Conservation (phyloP, 192 early-diverging fungal species). For the Rhizophagus clarus region DNA sequence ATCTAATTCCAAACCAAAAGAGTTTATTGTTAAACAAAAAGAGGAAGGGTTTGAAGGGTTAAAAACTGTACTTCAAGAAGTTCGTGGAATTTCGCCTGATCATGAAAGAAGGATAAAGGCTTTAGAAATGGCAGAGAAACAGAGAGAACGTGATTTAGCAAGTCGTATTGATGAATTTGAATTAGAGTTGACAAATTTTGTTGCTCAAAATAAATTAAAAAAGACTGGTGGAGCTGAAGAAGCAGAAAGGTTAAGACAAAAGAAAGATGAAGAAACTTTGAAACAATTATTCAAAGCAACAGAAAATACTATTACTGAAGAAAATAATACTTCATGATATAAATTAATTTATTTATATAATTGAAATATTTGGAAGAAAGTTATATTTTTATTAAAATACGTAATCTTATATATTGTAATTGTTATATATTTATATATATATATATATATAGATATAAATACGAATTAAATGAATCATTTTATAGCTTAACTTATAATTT, state of each 20-base stretch:
- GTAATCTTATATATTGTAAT: too few species aligned
- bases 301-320: neutral
- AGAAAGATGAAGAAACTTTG: conserved; percentile 68
- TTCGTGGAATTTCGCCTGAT: conserved; percentile 68
- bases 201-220: conserved; percentile 62
- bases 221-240: conserved; percentile 79
- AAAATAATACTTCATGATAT: neutral
- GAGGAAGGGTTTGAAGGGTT: conserved; percentile 68
- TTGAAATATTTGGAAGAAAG: too few species aligned
- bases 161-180: conserved; percentile 78
- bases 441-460: too few species aligned
- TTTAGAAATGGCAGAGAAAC: conserved; percentile 63
- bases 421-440: too few species aligned
- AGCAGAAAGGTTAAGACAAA: conserved; percentile 66
- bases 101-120: conserved; percentile 66
- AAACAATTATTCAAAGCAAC: conserved; percentile 46
- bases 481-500: too few species aligned
- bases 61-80: conserved; percentile 69
- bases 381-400: too few species aligned
- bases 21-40: conserved; percentile 55
- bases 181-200: conserved; percentile 69
- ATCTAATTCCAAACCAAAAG: conserved; percentile 47
- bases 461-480: too few species aligned
- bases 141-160: conserved; percentile 66
- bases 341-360: neutral